Base-by-base conservation (phyloP, 345 rosid genomes). In the Aquilaria malaccensis region DNA sequence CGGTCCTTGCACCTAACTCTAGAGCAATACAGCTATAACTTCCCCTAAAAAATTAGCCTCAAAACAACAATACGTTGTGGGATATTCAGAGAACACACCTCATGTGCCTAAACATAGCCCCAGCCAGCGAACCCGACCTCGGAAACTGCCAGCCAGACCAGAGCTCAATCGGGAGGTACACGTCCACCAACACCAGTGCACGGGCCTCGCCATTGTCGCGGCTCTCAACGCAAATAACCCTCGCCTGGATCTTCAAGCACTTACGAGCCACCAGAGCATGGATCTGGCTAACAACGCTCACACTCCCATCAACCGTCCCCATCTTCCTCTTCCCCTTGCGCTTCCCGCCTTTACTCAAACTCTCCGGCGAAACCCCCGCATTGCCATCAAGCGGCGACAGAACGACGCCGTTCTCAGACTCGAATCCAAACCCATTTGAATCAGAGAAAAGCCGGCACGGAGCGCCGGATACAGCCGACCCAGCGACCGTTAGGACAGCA, bases 71-170 rank as follows among this genome's bases (percentile, higher is more conserved):
- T 32, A 72, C 0, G 1, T 2, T 15, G 15, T 9, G 43, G 7
- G 43, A 37, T 37, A 37, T 4, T 37, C 43, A 37, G 7, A 9
- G 43, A 4, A 53, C 56, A 51, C 55, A 89, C 99, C 99, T 87
- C 70, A 94, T 60, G 69, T 94, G 99, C 67, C 81, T 75, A 69
- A 86, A 83, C 55, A 94, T 70, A 12, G 88, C 65, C 58, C 81
- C 85, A 48, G 95, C 97, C 52, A 80, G 52, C 12, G 90, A 59
- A 6, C 76, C 74, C 0, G 67, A 81, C 65, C 70, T 80, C 0
- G 97, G 92, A 64, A 94, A 87, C 76, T 90, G 99, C 96, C 95
- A 85, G 5, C 90, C 95, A 7, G 83, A 67, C 95, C 91, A 88
- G 64, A 84, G 43, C 11, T 73, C 84, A 60, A 83, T 13, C 15